Conservation (phyloP, 345 rosid species). For the Syzygium aqueum region DNA sequence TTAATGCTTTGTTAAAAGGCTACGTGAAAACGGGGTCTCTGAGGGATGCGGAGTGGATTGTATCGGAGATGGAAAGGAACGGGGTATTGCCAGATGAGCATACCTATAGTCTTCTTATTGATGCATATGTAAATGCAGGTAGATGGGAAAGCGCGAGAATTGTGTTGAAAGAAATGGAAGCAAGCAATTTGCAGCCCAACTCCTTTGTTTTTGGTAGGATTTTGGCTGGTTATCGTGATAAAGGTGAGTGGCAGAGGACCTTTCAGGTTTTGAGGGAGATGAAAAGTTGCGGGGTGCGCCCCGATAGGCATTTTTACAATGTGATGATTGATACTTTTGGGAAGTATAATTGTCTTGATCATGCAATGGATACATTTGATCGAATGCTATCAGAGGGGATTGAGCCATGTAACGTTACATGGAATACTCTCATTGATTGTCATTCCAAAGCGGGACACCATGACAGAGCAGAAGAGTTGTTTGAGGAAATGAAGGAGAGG, state of each 20-base stretch:
- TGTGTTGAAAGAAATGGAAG: slow-evolving; percentile 94
- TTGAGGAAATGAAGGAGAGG: slow-evolving; percentile 64
- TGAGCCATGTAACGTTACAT: slow-evolving; percentile 72
- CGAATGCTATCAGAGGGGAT: slow-evolving; percentile 73
- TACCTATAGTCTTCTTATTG: slow-evolving; percentile 75
- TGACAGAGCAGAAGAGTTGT: slow-evolving; percentile 69
- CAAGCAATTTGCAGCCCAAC: slow-evolving; percentile 53
- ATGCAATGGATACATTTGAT: slow-evolving; percentile 78
- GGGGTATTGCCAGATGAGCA: slow-evolving; percentile 83
- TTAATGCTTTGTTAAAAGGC: slow-evolving; percentile 80
- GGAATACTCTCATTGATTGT: slow-evolving; percentile 94
- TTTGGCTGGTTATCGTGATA: slow-evolving; percentile 70
- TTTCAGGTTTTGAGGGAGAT: slow-evolving; percentile 91
- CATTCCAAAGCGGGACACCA: slow-evolving; percentile 75
- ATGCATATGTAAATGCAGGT: slow-evolving; percentile 83
- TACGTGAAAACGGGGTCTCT: slow-evolving; percentile 67
- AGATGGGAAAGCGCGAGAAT: slow-evolving; percentile 96
- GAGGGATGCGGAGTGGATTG: slow-evolving; percentile 71
- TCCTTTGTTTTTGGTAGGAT: slow-evolving; percentile 76
- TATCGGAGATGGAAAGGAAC: slow-evolving; percentile 81
- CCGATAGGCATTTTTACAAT: slow-evolving; percentile 83
- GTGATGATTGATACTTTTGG: slow-evolving; percentile 96
- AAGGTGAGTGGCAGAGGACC: slow-evolving; percentile 92
- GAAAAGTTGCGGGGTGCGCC: slow-evolving; percentile 71
- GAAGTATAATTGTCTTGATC: slow-evolving; percentile 82